Evolutionary conservation across 2,329 filamentous ascomycete genomes (phyloP), one percentile per base, ranked within the genome.

Genomic region (Sordariomycetes sp.): DNA sequence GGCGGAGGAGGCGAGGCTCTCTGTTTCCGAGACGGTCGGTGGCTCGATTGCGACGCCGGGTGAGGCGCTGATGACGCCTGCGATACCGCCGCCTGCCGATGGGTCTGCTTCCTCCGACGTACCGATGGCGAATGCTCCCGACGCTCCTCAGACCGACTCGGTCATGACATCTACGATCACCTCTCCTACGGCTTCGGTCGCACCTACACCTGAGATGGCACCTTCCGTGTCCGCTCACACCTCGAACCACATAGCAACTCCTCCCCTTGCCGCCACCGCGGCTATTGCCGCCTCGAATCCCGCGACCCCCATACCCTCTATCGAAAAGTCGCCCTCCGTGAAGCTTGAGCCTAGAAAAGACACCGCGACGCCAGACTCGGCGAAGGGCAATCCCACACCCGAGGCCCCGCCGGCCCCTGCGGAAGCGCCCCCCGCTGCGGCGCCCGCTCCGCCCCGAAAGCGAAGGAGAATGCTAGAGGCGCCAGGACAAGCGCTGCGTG

Each of bases 401-500:
- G 51, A 34, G 3, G 51, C 20, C 18, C 51, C 18, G 14, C 24
- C 22, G 20, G 46, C 46, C n/a, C 20, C 20, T 22, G 22, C 25
- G 32, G 24, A 53, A n/a, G 51, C 51, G 7, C 24, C 51, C 12
- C 18, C 51, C 24, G 51, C 51, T 11, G 16, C 20, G 48, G 24
- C 51, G 11, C 51, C 51, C 3, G 28, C 24, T 12, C 22, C 48
- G 12, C 55, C 55, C 12, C 32, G 48, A 32, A 57, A 57, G 40
- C 46, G 55, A 35, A 22, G 55, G 48, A 57, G 55, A 53, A 57
- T 57, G 55, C 18, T 53, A n/a, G 55, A 57, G 48, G 55, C 55
- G 24, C 55, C 55, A 1, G 55, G 46, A 6, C 55, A 57, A 20
- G 48, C 55, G 20, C 34, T 57, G 60, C 71, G 70, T 61, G 67